Evolutionary conservation across 441 rosid genomes (phyloP).

Genomic region (Capsella rubella): DNA sequence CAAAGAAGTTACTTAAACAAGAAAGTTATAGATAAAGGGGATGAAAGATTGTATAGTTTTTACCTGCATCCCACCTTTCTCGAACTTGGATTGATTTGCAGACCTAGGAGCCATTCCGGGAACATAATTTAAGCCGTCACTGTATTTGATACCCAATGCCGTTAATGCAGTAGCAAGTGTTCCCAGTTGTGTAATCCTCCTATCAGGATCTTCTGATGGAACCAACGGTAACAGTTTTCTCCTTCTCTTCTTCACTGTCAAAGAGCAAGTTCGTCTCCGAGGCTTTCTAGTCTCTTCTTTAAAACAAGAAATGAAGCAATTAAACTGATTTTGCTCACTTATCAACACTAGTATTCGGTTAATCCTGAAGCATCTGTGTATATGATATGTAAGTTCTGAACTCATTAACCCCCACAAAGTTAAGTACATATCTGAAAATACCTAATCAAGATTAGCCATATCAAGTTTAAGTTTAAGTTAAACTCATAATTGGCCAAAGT

Average conservation of each 20-base stretch:
- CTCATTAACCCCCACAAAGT: slow-evolving; percentile 11
- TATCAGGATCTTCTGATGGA: slow-evolving; percentile 67
- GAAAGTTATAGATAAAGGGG: background rate
- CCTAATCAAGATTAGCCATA: too few relatives aligned
- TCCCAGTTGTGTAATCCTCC: slow-evolving; percentile 70
- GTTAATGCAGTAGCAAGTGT: slow-evolving; percentile 83
- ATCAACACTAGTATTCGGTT: background rate
- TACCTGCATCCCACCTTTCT: slow-evolving; percentile 92
- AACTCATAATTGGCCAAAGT: slow-evolving; percentile 4
- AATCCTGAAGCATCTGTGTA: background rate
- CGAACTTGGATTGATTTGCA: slow-evolving; percentile 74
- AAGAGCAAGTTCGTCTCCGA: slow-evolving; percentile 60
- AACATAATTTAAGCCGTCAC: slow-evolving; percentile 64
- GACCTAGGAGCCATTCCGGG: slow-evolving; percentile 75
- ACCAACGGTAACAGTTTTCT: slow-evolving; percentile 70
- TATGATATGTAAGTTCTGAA: background rate
- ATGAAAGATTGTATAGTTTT: background rate
- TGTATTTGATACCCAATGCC: slow-evolving; percentile 67
- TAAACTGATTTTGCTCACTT: background rate
- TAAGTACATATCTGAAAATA: too few relatives aligned
- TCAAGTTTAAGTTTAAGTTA: too few relatives aligned
- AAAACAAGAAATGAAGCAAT: slow-evolving; percentile 24
- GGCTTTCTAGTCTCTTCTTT: slow-evolving; percentile 55
- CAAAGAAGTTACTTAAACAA: slow-evolving; percentile 12
- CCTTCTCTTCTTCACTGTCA: slow-evolving; percentile 78